These are phyloP conservation scores for Sporothrix dimorphospora DNA, from an alignment of 2,329 filamentous ascomycete species.

Conservation along the genomic window DNA sequence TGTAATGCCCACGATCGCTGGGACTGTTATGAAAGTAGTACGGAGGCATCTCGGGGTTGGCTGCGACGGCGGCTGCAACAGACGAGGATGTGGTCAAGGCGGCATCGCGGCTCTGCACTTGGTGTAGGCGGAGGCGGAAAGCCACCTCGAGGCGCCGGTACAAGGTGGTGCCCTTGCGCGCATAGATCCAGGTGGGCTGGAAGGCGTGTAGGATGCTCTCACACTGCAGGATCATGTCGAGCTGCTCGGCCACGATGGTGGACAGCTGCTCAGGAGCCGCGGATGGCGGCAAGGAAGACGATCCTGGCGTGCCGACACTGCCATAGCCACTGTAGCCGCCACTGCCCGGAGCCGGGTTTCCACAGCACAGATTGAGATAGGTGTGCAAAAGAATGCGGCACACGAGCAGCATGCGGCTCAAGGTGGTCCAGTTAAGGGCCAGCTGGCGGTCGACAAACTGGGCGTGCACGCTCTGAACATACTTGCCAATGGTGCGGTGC, in stretches of 20 bases:
- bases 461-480: slow-evolving; percentile 47
- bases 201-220: slow-evolving; percentile 25
- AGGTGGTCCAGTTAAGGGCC: slow-evolving; percentile 48
- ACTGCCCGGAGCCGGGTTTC: not conserved
- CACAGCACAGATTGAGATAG: slow-evolving; percentile 27
- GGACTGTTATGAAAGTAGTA: slow-evolving; percentile 11
- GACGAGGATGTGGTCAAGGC: not conserved
- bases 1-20: not conserved
- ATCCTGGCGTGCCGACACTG: not conserved
- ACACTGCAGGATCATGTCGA: slow-evolving; percentile 29
- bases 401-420: slow-evolving; percentile 46
- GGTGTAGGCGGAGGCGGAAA: slow-evolving; percentile 18
- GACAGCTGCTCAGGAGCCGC: not conserved
- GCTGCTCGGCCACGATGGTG: slow-evolving; percentile 26
- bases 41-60: not conserved
- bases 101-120: slow-evolving; percentile 12
- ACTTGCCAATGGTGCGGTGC: slow-evolving; percentile 46
- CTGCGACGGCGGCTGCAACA: not conserved
- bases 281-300: not conserved
- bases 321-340: not conserved
- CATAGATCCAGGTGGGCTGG: slow-evolving; percentile 22
- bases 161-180: slow-evolving; percentile 16
- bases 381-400: slow-evolving; percentile 44
- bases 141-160: slow-evolving; percentile 17
- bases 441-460: slow-evolving; percentile 49